Evolutionary conservation across 1,284 basidiomycete species (phyloP).

Genomic region (Hymenochaete sp.): DNA sequence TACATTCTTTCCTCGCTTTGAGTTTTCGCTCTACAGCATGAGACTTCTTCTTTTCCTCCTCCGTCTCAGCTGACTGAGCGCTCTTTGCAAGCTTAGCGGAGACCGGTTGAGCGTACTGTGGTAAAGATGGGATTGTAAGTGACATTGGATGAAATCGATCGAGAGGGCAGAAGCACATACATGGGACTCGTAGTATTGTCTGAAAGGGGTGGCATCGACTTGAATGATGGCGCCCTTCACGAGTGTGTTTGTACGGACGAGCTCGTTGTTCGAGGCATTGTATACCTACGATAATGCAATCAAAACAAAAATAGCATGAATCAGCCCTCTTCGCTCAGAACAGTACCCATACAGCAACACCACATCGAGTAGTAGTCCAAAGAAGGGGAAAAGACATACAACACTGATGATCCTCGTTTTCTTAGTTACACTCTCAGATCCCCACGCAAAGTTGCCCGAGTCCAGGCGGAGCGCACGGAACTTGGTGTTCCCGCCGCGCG

Average conservation of each 20-base stretch:
- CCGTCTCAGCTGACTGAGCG: conserved; percentile 36
- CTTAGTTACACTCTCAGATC: conserved; percentile 81
- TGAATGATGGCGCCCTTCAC: conserved; percentile 94
- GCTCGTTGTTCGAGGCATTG: conserved; percentile 97
- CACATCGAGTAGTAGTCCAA: not conserved
- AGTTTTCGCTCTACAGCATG: conserved; percentile 81
- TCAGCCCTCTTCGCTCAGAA: not conserved
- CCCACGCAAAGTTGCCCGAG: conserved; percentile 95
- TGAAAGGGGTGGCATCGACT: conserved; percentile 93
- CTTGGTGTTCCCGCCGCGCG: conserved; percentile 90
- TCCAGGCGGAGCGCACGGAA: conserved; percentile 92
- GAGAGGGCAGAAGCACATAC: conserved; percentile 40
- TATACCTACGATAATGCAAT: conserved; percentile 57
- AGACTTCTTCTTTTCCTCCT: conserved; percentile 72
- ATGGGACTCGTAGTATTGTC: conserved; percentile 97
- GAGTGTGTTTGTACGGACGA: conserved; percentile 96
- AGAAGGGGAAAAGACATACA: conserved; percentile 42
- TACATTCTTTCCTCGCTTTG: conserved; percentile 85
- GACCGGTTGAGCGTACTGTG: conserved; percentile 84
- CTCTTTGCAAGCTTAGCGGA: conserved; percentile 75
- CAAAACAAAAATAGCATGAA: conserved; percentile 8
- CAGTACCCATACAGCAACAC: not conserved
- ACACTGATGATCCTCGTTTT: conserved; percentile 94
- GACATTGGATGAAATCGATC: conserved; percentile 1
- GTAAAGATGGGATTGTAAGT: conserved; percentile 7